Conservation (phyloP, 805 yeast genomes). For the Yarrowia sp. region DNA sequence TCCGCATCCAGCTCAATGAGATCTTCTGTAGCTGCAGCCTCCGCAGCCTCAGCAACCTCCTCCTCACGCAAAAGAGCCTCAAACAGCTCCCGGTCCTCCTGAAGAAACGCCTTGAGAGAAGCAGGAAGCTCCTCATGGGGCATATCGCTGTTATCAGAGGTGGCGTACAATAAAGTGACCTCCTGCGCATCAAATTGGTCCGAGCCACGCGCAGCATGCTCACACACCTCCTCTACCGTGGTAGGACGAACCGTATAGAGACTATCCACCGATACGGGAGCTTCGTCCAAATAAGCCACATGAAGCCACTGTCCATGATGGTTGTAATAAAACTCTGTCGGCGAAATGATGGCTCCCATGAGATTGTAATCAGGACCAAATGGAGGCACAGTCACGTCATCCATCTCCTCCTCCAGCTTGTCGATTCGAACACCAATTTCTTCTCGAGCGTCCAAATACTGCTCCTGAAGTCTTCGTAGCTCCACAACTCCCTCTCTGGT, state of each 20-base stretch:
- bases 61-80: neutral
- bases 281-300: constrained; percentile 7
- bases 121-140: neutral
- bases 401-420: neutral
- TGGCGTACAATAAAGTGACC: constrained; percentile 30
- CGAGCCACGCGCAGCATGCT: constrained; percentile 29
- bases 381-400: neutral
- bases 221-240: constrained; percentile 27
- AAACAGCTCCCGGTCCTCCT: neutral
- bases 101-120: neutral
- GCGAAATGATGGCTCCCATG: constrained; percentile 25
- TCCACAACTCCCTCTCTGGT: neutral
- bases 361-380: constrained; percentile 17
- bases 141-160: constrained; percentile 6
- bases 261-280: constrained; percentile 3
- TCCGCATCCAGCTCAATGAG: neutral
- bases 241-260: neutral
- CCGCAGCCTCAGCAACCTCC: neutral
- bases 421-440: neutral
- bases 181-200: constrained; percentile 31
- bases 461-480: neutral
- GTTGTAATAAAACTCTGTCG: constrained; percentile 22
- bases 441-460: constrained; percentile 1
- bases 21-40: neutral
- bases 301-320: constrained; percentile 13